Evolutionary conservation across 225 moss, liverwort and hornwort species (phyloP).

Genomic region (Marchantia polymorpha): DNA sequence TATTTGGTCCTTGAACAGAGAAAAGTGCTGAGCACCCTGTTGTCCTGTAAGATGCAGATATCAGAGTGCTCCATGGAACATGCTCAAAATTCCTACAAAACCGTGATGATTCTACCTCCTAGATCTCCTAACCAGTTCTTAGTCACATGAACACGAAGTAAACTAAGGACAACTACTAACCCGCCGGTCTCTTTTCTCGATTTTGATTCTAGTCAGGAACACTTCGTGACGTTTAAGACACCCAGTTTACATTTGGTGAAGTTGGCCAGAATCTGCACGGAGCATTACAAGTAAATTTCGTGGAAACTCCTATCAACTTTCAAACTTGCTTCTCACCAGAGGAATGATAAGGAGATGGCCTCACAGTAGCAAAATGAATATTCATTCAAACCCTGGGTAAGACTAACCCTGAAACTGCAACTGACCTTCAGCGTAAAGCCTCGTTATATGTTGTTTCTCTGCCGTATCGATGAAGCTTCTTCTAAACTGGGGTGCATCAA

Average conservation of each 20-base stretch:
- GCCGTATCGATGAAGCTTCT: background rate
- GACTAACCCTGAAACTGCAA: background rate
- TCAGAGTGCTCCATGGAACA: too few species aligned
- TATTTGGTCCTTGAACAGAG: too few species aligned
- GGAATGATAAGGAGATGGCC: background rate
- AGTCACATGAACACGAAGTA: too few species aligned
- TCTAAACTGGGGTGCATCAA: background rate
- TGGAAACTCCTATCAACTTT: background rate
- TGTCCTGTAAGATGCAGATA: too few species aligned
- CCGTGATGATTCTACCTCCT: too few species aligned
- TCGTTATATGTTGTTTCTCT: background rate
- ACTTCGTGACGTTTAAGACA: too few species aligned
- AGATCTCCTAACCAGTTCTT: too few species aligned
- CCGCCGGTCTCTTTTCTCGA: too few species aligned
- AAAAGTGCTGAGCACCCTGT: too few species aligned
- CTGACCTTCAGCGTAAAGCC: background rate
- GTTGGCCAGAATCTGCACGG: background rate
- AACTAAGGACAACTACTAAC: too few species aligned
- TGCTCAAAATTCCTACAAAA: too few species aligned
- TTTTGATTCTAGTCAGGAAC: too few species aligned
- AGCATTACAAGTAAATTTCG: background rate
- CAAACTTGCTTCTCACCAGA: background rate
- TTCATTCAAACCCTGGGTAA: background rate
- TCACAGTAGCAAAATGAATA: background rate
- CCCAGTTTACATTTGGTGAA: background rate